Conservation (phyloP, 1,284 basidiomycete species). For the Entoloma clypeatum region DNA sequence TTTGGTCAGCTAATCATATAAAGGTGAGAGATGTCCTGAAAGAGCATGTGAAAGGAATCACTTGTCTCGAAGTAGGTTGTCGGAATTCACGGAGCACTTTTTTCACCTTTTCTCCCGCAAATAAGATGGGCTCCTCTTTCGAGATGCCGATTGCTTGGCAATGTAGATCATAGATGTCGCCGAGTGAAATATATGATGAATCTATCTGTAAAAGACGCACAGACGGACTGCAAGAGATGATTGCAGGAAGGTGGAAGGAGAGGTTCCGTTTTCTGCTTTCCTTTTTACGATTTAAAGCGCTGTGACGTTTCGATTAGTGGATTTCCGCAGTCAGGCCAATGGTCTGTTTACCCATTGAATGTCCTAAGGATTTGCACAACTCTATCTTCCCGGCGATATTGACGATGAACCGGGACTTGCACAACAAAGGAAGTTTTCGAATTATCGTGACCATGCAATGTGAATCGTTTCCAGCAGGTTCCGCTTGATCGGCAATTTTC, state of each 20-base stretch:
- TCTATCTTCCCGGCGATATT: slow-evolving; percentile 90
- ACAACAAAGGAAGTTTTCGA: slow-evolving; percentile 88
- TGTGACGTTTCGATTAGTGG: slow-evolving; percentile 30
- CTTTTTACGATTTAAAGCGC: slow-evolving; percentile 83
- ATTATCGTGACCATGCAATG: slow-evolving; percentile 91
- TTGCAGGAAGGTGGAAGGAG: slow-evolving; percentile 86
- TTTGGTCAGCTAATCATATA: slow-evolving; percentile 49
- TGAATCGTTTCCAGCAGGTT: slow-evolving; percentile 87
- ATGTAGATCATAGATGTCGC: slow-evolving; percentile 93
- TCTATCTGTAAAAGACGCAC: slow-evolving; percentile 91
- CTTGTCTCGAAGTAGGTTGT: slow-evolving; percentile 46
- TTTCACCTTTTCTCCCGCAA: slow-evolving; percentile 80
- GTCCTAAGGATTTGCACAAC: slow-evolving; percentile 90
- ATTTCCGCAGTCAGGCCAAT: neutral
- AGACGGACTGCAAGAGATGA: slow-evolving; percentile 81
- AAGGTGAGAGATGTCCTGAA: slow-evolving; percentile 3
- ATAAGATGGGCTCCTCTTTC: slow-evolving; percentile 86
- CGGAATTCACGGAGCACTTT: slow-evolving; percentile 63
- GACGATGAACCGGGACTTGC: slow-evolving; percentile 85
- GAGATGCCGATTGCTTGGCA: slow-evolving; percentile 77
- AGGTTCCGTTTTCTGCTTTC: slow-evolving; percentile 93
- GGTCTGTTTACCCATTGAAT: slow-evolving; percentile 75
- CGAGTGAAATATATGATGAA: slow-evolving; percentile 85
- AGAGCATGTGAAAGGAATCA: slow-evolving; percentile 26
- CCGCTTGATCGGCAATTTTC: slow-evolving; percentile 87